Evolutionary conservation across 2,329 filamentous ascomycete genomes (phyloP), one percentile per base, ranked within the genome.

Genomic region (Endothia cerciana): DNA sequence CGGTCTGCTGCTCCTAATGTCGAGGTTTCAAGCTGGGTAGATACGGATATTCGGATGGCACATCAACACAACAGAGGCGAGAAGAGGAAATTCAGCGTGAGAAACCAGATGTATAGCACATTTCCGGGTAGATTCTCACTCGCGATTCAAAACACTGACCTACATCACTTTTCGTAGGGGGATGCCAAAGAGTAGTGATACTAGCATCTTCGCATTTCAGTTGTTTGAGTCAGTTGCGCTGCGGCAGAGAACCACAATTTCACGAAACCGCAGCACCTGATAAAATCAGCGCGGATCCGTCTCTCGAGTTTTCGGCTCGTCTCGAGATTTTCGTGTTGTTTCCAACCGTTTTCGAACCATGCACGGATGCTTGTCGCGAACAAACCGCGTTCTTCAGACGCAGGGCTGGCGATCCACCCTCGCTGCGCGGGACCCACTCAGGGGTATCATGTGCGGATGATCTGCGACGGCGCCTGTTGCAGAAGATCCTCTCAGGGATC

Each of bases 401-500:
- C 59, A 49, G n/a, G 43, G 59, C 45, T 25, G 30, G 33, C 17
- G n/a, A 25, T 33, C 33, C 43, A 40, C 43, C 28, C 22, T 51
- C 45, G 51, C 59, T 22, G 43, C 7, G 28, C 45, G 19, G 28
- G 10, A 28, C 60, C 60, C 64, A 66, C 64, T 60, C 64, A 66
- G 64, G 64, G 64, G 64, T 43, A 53, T 59, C 61, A 66, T 61
- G 56, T 66, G 64, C 64, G 60, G 60, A 55, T 51, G 55, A 66
- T 36, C 22, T 66, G 64, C 60, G 55, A 66, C 64, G 60, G 60
- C 64, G 19, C 57, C 55, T 49, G 64, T 66, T 59, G 64, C 64
- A 66, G 64, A 47, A 38, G 56, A 55, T 57, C 45, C 57, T 53
- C 53, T 60, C 64, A 59, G 56, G 55, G 47, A 36, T 22, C 51